Percentiles rank a stretch among this genome's conserved stretches.
These are phyloP conservation scores for Alopecurus myosuroides DNA, from an alignment of 176 grass and related monocot species.

Conservation along the genomic window DNA sequence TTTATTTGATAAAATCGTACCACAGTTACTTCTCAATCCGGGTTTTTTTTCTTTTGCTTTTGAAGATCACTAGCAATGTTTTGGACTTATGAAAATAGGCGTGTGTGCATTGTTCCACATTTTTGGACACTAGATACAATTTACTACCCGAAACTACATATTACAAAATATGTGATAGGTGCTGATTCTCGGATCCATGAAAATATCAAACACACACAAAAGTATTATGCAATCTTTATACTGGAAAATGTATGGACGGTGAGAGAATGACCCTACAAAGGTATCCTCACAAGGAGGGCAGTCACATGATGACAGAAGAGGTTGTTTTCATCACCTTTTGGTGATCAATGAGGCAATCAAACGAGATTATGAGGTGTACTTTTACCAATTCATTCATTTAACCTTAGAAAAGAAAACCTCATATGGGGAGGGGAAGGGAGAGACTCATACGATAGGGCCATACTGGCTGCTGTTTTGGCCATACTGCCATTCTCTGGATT, in stretches of 20 bases:
- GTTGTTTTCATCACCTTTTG: constrained; percentile 17
- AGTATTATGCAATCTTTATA: neutral
- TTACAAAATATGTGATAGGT: too few relatives aligned
- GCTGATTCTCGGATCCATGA: neutral
- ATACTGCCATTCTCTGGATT: too few relatives aligned
- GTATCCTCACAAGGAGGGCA: constrained; percentile 7
- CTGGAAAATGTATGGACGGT: neutral
- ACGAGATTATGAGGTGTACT: neutral
- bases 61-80: neutral
- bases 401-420: neutral
- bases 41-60: neutral
- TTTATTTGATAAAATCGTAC: neutral
- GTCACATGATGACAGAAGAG: neutral
- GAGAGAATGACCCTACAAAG: neutral
- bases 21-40: neutral
- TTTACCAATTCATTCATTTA: neutral
- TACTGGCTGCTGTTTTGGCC: neutral
- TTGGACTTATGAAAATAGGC: neutral
- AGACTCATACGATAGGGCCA: neutral
- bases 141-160: neutral
- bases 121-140: neutral
- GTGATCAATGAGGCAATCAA: neutral
- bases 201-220: neutral
- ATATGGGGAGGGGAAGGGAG: too few relatives aligned
- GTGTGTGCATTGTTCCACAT: neutral